Evolutionary conservation across 257 asterid species (phyloP).

Genomic region (Solanum etuberosum): DNA sequence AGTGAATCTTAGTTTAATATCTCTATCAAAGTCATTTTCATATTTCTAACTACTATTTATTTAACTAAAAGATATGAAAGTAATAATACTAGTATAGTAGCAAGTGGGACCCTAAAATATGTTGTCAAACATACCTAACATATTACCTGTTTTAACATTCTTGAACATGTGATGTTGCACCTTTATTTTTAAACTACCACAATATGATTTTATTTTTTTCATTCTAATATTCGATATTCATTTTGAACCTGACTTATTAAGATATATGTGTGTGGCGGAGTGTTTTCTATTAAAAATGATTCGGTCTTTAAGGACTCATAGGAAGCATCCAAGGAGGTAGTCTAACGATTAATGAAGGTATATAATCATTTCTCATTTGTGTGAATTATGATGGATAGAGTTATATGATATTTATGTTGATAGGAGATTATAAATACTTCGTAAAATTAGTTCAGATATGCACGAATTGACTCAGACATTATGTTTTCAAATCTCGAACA

Average conservation of each 20-base stretch:
- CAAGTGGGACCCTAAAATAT: not conserved
- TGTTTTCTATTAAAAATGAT: not conserved
- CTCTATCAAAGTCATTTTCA: not conserved
- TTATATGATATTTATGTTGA: too few relatives aligned
- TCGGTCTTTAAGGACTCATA: not conserved
- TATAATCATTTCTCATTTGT: not conserved
- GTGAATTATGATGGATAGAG: not conserved
- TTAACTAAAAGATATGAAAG: not conserved
- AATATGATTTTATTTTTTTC: not conserved
- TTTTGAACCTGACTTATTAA: too few relatives aligned
- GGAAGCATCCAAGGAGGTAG: too few relatives aligned
- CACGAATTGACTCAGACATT: not conserved
- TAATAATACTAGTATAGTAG: not conserved
- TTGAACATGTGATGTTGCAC: not conserved
- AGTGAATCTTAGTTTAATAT: not conserved
- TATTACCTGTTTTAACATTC: not conserved
- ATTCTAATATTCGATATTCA: too few relatives aligned
- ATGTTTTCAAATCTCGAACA: fast-evolving
- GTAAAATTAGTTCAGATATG: not conserved
- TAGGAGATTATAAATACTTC: too few relatives aligned
- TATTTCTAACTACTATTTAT: not conserved
- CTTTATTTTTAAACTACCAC: not conserved
- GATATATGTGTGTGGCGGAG: fast-evolving
- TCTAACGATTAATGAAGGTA: not conserved
- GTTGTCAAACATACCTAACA: not conserved